These are phyloP conservation scores for Daldinia loculata DNA, from an alignment of 495 filamentous ascomycete species.

Conservation along the genomic window DNA sequence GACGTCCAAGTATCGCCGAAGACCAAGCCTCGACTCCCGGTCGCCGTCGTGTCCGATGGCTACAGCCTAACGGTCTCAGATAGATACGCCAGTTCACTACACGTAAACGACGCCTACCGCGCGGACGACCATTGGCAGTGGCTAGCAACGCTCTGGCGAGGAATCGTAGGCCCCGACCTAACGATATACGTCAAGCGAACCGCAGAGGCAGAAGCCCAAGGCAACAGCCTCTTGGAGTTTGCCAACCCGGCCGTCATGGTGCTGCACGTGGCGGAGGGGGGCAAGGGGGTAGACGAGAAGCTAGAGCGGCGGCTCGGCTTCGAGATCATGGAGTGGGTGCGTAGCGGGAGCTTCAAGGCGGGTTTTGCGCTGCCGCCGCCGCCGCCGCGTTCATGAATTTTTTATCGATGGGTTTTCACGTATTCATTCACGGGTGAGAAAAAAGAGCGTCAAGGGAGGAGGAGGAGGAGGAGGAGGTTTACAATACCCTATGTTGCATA, in stretches of 20 bases:
- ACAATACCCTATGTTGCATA: conserved; percentile 3
- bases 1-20: conserved; percentile 9
- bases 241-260: conserved; percentile 54
- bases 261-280: conserved; percentile 47
- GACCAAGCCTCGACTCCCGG: conserved; percentile 53
- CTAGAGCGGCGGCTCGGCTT: conserved; percentile 77
- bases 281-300: conserved; percentile 67
- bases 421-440: not conserved
- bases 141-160: conserved; percentile 94
- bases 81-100: conserved; percentile 72
- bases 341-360: conserved; percentile 49
- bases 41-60: conserved; percentile 74
- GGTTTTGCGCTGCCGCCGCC: not conserved
- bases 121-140: conserved; percentile 97
- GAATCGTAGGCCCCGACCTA: conserved; percentile 84
- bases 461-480: not conserved
- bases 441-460: not conserved
- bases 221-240: conserved; percentile 63
- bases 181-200: conserved; percentile 72
- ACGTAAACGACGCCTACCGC: conserved; percentile 78
- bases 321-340: conserved; percentile 84
- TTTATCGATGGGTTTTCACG: not conserved
- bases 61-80: conserved; percentile 83
- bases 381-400: conserved; percentile 8
- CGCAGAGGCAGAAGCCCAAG: not conserved